Conservation (phyloP, 1,284 basidiomycete species). For the Sporisorium exsertum region DNA sequence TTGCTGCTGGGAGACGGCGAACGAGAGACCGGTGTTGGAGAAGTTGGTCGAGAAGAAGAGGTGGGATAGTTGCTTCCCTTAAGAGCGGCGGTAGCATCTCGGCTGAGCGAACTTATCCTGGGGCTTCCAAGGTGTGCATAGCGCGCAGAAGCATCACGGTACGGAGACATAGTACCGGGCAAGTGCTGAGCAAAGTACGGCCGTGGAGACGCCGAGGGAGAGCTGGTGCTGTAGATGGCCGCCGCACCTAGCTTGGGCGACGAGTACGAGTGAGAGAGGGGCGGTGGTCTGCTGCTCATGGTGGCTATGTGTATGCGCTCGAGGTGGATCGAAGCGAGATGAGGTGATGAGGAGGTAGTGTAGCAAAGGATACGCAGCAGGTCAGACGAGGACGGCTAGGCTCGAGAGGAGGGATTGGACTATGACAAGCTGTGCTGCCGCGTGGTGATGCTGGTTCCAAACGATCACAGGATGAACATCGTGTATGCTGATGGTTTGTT, state of each 20-base stretch:
- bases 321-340: neutral
- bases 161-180: slow-evolving; percentile 60
- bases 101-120: slow-evolving; percentile 61
- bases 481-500: neutral
- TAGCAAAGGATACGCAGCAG: neutral
- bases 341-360: neutral
- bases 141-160: slow-evolving; percentile 61
- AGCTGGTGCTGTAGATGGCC: slow-evolving; percentile 43
- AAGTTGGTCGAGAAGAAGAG: slow-evolving; percentile 58
- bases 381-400: neutral
- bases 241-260: slow-evolving; percentile 49
- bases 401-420: slow-evolving; percentile 2
- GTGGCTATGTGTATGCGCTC: neutral
- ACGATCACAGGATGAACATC: slow-evolving; percentile 6
- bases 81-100: slow-evolving; percentile 59
- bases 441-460: neutral
- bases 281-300: slow-evolving; percentile 57
- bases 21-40: slow-evolving; percentile 45
- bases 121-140: slow-evolving; percentile 60
- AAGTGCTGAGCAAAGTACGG: slow-evolving; percentile 56
- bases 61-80: slow-evolving; percentile 57
- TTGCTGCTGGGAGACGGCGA: slow-evolving; percentile 51
- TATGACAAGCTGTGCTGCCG: slow-evolving; percentile 1
- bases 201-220: slow-evolving; percentile 60
- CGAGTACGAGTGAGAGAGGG: slow-evolving; percentile 44